Evolutionary conservation across 768 basidiomycete genomes (phyloP), one percentile per base, ranked within the genome.

Genomic region (Russula vinacea): DNA sequence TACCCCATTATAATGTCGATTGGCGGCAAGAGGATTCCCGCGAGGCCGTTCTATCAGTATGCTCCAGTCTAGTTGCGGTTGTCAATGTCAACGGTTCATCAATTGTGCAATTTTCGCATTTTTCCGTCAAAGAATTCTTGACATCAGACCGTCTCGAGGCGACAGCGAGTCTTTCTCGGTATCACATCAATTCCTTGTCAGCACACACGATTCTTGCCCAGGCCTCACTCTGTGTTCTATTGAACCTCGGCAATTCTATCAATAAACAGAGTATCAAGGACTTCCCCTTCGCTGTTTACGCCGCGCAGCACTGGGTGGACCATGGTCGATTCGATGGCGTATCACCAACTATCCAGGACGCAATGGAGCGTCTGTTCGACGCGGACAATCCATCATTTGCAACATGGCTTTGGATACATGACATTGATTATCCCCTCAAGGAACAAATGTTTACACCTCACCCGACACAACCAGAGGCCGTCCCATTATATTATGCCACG

Each of bases 91-190:
- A 22, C 8, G 37, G 37, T 2, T 42, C 29, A n/a, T 33, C 40
- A 29, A 24, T 62, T 19, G 61, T 62, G 14, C 53, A 62, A 2
- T 56, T 62, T 2, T 55, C 61, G 0, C 61, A 62, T 32, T 6
- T 56, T 10, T 56, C 61, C 2, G 61, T 62, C 13, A 55, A 62
- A 9, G 61, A 62, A 26, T 62, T 39, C 39, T 22, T 62, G 19
- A 62, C 54, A 2, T 62, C 61, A 5, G 13, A 24, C 8, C 61
- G 37, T 17, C 54, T 45, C 2, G 5, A 47, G 10, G n/a, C 45
- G 10, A 3, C 22, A 14, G 11, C 22, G 22, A 24, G 24, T 7
- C 45, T 47, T 24, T 47, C 42, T 1, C 42, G 13, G 11, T 54
- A 37, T 54, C 35, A 22, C 19, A 54, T 54, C 16, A 5, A 11